Evolutionary conservation across 1,139 yeast species (phyloP).

Genomic region (Debaryomyces coudertii): DNA sequence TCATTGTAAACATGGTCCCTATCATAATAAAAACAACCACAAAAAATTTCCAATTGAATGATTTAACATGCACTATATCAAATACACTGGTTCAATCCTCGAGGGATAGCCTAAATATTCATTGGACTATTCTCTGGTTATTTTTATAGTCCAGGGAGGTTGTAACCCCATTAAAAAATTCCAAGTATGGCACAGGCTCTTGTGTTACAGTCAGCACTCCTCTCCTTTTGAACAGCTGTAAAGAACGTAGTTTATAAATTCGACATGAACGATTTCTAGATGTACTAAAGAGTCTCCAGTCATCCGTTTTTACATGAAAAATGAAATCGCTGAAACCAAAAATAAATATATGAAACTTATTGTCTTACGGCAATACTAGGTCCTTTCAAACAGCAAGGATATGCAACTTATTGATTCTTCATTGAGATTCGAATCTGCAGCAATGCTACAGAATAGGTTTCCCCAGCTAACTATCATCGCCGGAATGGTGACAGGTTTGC

Average conservation of each 20-base stretch:
- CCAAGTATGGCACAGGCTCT: background rate
- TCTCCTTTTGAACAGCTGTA: background rate
- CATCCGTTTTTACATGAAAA: conserved; percentile 8
- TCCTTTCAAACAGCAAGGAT: background rate
- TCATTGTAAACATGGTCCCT: background rate
- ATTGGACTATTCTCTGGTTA: background rate
- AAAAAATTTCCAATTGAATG: background rate
- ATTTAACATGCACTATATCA: conserved; percentile 9
- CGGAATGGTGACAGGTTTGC: conserved; percentile 12
- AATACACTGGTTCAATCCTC: conserved; percentile 14
- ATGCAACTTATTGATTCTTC: background rate
- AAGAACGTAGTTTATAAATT: conserved; percentile 3
- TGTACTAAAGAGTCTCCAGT: background rate
- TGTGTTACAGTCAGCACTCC: background rate
- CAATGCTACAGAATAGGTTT: background rate
- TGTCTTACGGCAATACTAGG: background rate
- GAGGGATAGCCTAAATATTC: conserved; percentile 13
- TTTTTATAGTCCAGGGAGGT: background rate
- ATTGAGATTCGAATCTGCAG: background rate
- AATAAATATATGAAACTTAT: background rate
- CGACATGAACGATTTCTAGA: conserved; percentile 12
- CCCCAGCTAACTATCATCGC: conserved; percentile 1
- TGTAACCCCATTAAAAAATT: background rate
- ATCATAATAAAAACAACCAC: background rate
- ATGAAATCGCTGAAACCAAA: conserved; percentile 15